Evolutionary conservation across 2,329 filamentous ascomycete genomes (phyloP), one percentile per base, ranked within the genome.

Genomic region (Metarhizium rileyi): DNA sequence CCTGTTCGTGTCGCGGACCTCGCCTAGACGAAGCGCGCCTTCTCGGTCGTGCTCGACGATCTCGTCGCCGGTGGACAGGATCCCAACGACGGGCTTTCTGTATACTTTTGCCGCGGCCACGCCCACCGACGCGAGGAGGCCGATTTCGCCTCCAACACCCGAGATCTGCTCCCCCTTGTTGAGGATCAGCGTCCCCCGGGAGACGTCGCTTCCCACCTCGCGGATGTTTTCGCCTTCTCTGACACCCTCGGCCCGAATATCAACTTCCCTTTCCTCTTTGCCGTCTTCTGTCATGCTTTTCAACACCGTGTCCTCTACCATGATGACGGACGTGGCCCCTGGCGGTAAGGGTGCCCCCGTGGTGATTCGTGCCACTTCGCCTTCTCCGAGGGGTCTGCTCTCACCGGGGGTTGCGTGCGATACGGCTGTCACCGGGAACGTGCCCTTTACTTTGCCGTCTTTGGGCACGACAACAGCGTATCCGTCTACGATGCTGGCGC

Each of bases 401-500:
- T 86, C 80, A 0, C 83, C 79, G 0, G 89, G 81, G 16, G 88
- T 80, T 10, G 93, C 93, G 63, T 96, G 90, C 0, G 90, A 94
- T 12, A 97, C 76, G 0, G 87, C 84, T 1, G 85, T 83, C 14
- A 98, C 91, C 0, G 91, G 90, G 61, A 93, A 97, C 1, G 84
- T 70, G 0, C 91, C 90, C 58, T 85, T 87, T 45, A 87, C 78
- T 45, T 77, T 80, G 0, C 77, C 80, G 38, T 80, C 73, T 27
- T 70, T 69, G 48, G 77, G 76, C 5, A 81, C 84, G 35, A 90
- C 81, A 0, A 95, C 79, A 2, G 93, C 93, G 62, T 98, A 98
- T 1, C 93, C 93, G 65, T 98, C 93, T 1, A 98, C 93, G 38
- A 96, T 97, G 62, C 91, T 97, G 18, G 93, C 93, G 51, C 90